Percentiles rank a stretch among this genome's conserved stretches.
These are phyloP conservation scores for Rhizopogon vulgaris DNA, from an alignment of 768 basidiomycete species.

Conservation along the genomic window DNA sequence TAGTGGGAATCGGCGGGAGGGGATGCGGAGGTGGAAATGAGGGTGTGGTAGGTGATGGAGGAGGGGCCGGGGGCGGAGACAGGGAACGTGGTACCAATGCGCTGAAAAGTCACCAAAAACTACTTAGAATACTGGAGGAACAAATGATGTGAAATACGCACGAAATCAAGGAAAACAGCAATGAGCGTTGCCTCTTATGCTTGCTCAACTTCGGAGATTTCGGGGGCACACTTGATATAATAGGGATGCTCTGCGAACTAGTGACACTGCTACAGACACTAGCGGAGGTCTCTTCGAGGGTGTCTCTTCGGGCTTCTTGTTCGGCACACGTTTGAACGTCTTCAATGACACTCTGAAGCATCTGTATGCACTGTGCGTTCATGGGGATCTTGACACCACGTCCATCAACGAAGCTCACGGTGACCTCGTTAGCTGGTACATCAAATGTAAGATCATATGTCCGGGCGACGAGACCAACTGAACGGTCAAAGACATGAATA, in stretches of 20 bases:
- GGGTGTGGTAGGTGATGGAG: conserved; percentile 13
- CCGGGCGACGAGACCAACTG: conserved; percentile 49
- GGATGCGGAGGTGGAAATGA: conserved; percentile 22
- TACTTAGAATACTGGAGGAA: conserved; percentile 5
- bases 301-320: conserved; percentile 22
- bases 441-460: conserved; percentile 61
- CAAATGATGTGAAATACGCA: conserved; percentile 23
- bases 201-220: conserved; percentile 32
- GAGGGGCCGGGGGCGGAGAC: conserved; percentile 15
- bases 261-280: conserved; percentile 11
- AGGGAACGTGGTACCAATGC: conserved; percentile 27
- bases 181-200: conserved; percentile 66
- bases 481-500: conserved; percentile 55
- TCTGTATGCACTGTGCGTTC: conserved; percentile 32
- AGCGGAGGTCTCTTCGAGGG: conserved; percentile 22
- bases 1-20: conserved; percentile 24
- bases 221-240: conserved; percentile 11
- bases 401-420: conserved; percentile 56
- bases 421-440: conserved; percentile 37
- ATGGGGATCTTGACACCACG: conserved; percentile 43
- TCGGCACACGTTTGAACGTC: conserved; percentile 48
- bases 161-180: conserved; percentile 66
- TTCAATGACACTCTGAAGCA: conserved; percentile 44
- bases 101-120: conserved; percentile 10
- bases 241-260: conserved; percentile 14